Conservation (phyloP, 192 early-diverging fungal genomes). For the Cetraspora pellucida region DNA sequence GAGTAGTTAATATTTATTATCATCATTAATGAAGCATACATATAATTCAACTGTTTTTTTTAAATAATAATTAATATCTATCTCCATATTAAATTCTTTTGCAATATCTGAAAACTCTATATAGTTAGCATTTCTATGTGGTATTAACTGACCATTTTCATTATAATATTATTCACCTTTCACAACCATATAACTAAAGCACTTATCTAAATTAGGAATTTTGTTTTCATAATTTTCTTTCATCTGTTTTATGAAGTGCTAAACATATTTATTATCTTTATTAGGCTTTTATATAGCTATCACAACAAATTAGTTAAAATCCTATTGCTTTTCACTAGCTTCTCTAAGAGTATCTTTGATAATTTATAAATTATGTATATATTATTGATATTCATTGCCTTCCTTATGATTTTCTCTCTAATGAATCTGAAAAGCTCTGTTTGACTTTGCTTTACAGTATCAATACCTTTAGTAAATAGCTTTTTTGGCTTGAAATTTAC, state of each 20-base stretch:
- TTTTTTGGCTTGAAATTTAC: too few relatives aligned
- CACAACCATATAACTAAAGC: slow-evolving; percentile 22
- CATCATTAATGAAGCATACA: too few relatives aligned
- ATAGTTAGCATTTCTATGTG: slow-evolving; percentile 4
- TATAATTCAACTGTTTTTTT: background rate
- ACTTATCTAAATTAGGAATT: background rate
- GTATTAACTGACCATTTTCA: too few relatives aligned
- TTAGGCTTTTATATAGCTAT: slow-evolving; percentile 20
- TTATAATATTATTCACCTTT: background rate
- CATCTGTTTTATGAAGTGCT: background rate
- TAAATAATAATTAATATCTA: too few relatives aligned
- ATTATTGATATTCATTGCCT: too few relatives aligned
- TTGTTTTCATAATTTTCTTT: background rate
- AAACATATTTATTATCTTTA: background rate
- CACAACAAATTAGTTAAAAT: slow-evolving; percentile 13
- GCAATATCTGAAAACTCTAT: background rate
- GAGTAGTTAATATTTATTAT: background rate
- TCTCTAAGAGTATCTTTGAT: slow-evolving; percentile 20
- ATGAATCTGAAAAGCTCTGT: slow-evolving; percentile 4
- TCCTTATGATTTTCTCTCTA: background rate
- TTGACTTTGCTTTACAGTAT: slow-evolving; percentile 11
- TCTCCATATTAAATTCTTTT: slow-evolving; percentile 1
- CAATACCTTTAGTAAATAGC: background rate
- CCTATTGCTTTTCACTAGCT: background rate
- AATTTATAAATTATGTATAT: slow-evolving; percentile 25